Conservation (phyloP, 176 grass and related monocot genomes). For the Raddia guianensis region DNA sequence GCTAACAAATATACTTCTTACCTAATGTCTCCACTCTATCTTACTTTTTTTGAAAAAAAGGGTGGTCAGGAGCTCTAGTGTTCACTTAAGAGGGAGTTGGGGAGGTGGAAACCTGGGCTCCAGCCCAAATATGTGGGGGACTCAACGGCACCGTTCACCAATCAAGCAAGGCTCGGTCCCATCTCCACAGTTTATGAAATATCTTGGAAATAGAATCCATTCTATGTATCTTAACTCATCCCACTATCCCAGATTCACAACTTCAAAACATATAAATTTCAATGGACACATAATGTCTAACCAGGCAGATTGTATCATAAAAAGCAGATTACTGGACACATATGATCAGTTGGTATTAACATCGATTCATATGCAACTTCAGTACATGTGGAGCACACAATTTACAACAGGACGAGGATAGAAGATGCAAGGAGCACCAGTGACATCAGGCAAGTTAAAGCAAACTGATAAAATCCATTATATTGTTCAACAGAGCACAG, state of each 20-base stretch:
- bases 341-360: not conserved
- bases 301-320: not conserved
- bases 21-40: not conserved
- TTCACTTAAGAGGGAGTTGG: too few species aligned
- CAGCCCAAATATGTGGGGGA: too few species aligned
- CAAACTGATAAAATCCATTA: not conserved
- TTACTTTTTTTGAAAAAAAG: too few species aligned
- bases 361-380: not conserved
- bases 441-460: not conserved
- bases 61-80: too few species aligned
- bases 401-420: not conserved
- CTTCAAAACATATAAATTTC: not conserved
- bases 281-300: not conserved
- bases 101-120: too few species aligned
- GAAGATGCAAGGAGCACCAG: not conserved
- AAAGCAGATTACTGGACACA: not conserved
- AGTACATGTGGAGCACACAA: not conserved
- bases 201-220: not conserved
- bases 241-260: not conserved
- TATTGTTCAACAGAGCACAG: not conserved
- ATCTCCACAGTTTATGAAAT: not conserved
- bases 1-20: not conserved
- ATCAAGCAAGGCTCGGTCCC: too few species aligned
- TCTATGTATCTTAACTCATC: not conserved
- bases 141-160: too few species aligned